Percentiles rank a stretch among this genome's conserved stretches.
Conservation (phyloP, 176 grass and related monocot genomes). For the Alloteropsis semialata region DNA sequence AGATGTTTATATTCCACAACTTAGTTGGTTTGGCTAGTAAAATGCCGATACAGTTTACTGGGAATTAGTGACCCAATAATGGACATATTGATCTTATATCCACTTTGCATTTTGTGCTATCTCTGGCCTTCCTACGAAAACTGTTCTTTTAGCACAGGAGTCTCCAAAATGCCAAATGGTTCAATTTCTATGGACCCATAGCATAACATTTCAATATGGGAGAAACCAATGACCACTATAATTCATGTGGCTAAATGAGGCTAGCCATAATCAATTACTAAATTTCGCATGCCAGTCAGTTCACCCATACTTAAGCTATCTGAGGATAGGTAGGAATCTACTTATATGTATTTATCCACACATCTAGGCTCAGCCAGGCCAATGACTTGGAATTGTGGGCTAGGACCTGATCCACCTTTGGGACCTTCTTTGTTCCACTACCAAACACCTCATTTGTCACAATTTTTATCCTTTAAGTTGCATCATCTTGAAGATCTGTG, state of each 20-base stretch:
- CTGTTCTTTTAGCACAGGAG: background rate
- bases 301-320: background rate
- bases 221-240: background rate
- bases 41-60: background rate
- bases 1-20: background rate
- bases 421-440: background rate
- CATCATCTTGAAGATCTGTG: background rate
- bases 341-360: slow-evolving; percentile 1
- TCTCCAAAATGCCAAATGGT: background rate
- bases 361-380: background rate
- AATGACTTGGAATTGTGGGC: background rate
- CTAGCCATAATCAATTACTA: background rate
- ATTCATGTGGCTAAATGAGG: background rate
- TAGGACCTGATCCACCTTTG: background rate
- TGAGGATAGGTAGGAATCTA: background rate
- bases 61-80: background rate
- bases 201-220: background rate
- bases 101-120: background rate
- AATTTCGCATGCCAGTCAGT: background rate
- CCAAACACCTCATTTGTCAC: background rate
- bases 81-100: background rate
- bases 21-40: background rate
- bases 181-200: background rate
- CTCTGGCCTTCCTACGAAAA: background rate
- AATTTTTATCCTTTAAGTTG: too few relatives aligned